Evolutionary conservation across 345 rosid genomes (phyloP), one percentile per base, ranked within the genome.

Genomic region (Aquilaria sinensis): DNA sequence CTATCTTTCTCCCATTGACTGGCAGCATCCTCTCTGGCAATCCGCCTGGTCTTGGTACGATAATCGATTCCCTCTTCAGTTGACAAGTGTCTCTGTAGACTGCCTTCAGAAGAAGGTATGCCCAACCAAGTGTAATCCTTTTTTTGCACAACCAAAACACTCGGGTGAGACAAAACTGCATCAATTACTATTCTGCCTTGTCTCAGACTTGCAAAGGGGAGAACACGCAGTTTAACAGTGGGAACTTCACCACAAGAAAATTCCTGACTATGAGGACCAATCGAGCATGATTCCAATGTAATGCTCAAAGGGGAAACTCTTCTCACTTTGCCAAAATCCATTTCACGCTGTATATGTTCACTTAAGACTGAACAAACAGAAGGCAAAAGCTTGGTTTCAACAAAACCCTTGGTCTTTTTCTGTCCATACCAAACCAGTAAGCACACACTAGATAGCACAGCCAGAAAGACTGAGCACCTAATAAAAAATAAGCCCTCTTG

Each of bases 101-200:
- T 65, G 56, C 67, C 77, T 61, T 93, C 97, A 62, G 84, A 80
- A 3, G 73, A 56, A 41, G 97, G 96, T 72, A 90, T 81, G 43
- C 98, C 98, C 63, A 93, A 73, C 98, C 98, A 93, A 48, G 92
- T 79, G 66, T 75, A 86, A 75, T 93, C 98, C 70, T 80, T 93
- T 80, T 93, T 93, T 71, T 93, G 97, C 5, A 70, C 92, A 70
- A 93, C 67, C 74, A 90, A 62, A 23, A 90, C 59, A 31, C 74
- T 83, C 1, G 97, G 89, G 75, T 86, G 85, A 41, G 85, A 84
- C 67, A 90, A 69, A 61, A 93, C 81, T 3, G 94, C 97, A 77
- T 93, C 97, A 51, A 93, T 78, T 62, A 93, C 98, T 53, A 93
- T 75, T 77, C 83, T 93, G 11, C 97, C 96, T 67, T 84, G 81